phyloP scores from a whole-genome alignment of 2,329 filamentous ascomycete species.

The Penicillium corylophilum region DNA sequence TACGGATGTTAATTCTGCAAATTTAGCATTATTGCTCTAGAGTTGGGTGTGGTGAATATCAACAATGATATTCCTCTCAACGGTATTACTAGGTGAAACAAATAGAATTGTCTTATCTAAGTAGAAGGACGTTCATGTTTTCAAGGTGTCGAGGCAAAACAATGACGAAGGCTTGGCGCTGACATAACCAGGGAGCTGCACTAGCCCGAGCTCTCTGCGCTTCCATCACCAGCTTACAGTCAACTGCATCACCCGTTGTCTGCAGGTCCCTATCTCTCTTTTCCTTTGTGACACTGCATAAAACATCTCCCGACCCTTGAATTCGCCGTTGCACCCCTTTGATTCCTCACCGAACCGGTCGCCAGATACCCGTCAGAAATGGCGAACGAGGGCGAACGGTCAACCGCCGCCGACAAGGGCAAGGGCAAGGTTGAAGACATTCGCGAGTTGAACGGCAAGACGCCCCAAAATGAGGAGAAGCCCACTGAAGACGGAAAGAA shows the following conservation, averaged over 20 bases:
- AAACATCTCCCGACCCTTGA: constrained; percentile 4
- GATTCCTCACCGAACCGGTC: constrained; percentile 24
- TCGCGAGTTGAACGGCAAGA: constrained; percentile 59
- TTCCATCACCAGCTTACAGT: constrained; percentile 29
- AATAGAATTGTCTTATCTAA: neutral
- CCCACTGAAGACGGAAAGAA: constrained; percentile 65
- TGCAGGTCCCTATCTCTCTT: constrained; percentile 18
- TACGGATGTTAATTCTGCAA: neutral
- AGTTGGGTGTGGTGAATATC: neutral
- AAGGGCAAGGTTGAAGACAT: constrained; percentile 84
- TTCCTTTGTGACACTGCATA: constrained; percentile 10
- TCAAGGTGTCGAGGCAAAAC: constrained; percentile 4
- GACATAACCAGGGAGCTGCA: constrained; percentile 28
- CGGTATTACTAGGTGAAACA: neutral
- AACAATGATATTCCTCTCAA: neutral
- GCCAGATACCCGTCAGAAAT: constrained; percentile 54
- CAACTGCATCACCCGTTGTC: constrained; percentile 20
- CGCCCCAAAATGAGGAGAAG: constrained; percentile 66
- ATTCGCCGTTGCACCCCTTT: constrained; percentile 4
- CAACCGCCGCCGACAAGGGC: constrained; percentile 85
- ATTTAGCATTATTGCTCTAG: neutral
- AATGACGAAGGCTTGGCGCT: constrained; percentile 27
- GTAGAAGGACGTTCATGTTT: neutral
- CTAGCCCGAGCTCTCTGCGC: constrained; percentile 26
- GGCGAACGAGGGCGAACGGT: constrained; percentile 90